A percentile compares a stretch with the other conserved stretches of the same genome.
Evolutionary conservation across 2,329 filamentous ascomycete genomes (phyloP).

Genomic region (Mariannaea elegans): DNA sequence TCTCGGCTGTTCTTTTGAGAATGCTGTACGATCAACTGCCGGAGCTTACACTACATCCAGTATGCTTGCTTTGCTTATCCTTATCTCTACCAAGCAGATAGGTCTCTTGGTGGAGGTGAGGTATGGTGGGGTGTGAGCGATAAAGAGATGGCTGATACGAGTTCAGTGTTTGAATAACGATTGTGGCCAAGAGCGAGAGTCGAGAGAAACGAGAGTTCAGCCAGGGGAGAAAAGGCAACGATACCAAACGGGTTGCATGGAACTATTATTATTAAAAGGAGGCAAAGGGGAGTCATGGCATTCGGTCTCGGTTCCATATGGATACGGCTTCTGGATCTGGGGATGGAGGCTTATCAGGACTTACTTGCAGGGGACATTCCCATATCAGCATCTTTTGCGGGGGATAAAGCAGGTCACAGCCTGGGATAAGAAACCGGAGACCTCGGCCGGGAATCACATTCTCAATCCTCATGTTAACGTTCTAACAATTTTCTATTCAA

Average conservation of each 20-base stretch:
- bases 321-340: background rate
- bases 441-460: background rate
- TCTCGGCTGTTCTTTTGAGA: background rate
- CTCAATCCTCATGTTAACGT: constrained; percentile 5
- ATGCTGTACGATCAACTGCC: constrained; percentile 3
- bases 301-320: background rate
- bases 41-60: constrained; percentile 5
- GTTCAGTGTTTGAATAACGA: constrained; percentile 1
- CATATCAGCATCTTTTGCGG: constrained; percentile 8
- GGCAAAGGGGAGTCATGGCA: background rate
- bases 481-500: background rate
- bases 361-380: constrained; percentile 2
- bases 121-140: constrained; percentile 37
- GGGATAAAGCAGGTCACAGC: constrained; percentile 5
- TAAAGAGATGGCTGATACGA: constrained; percentile 29
- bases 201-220: background rate
- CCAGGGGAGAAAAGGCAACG: background rate
- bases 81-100: constrained; percentile 32
- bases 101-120: constrained; percentile 15
- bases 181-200: background rate
- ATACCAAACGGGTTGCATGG: too few species aligned
- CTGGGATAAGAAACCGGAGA: background rate
- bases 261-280: background rate
- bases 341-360: constrained; percentile 20
- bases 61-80: constrained; percentile 12